phyloP scores from a whole-genome alignment of 1,139 yeast species.

The Yamadazyma buinensis region DNA sequence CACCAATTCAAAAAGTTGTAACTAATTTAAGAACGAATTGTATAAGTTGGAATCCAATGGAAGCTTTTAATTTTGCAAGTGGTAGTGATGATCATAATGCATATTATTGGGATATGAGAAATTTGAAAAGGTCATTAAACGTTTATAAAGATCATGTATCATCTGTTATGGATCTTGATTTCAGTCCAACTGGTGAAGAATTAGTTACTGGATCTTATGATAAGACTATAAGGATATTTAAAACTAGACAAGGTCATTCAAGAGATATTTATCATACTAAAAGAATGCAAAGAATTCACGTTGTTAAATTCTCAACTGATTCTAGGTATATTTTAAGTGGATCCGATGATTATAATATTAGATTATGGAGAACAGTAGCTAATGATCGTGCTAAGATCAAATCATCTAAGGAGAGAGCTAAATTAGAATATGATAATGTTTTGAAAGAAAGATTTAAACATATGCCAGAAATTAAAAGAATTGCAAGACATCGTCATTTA shows the following conservation, averaged over 20 bases:
- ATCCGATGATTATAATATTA: slow-evolving; percentile 92
- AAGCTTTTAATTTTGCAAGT: slow-evolving; percentile 88
- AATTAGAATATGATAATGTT: slow-evolving; percentile 86
- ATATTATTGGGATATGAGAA: slow-evolving; percentile 95
- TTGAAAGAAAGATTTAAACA: slow-evolving; percentile 88
- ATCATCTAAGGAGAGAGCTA: slow-evolving; percentile 74
- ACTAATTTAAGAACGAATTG: slow-evolving; percentile 82
- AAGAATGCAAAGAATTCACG: slow-evolving; percentile 93
- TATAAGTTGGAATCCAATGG: slow-evolving; percentile 96
- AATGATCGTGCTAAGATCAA: slow-evolving; percentile 79
- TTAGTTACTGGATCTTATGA: slow-evolving; percentile 95
- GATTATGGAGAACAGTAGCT: slow-evolving; percentile 89
- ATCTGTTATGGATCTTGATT: slow-evolving; percentile 92
- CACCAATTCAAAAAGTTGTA: slow-evolving; percentile 88
- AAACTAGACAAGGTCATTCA: slow-evolving; percentile 80
- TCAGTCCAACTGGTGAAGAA: slow-evolving; percentile 96
- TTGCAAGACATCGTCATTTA: slow-evolving; percentile 86
- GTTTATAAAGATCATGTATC: slow-evolving; percentile 95
- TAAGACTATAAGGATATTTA: slow-evolving; percentile 80
- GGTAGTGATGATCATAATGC: slow-evolving; percentile 95
- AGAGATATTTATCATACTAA: slow-evolving; percentile 94
- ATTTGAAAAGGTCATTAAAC: slow-evolving; percentile 71
- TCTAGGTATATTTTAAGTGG: slow-evolving; percentile 84
- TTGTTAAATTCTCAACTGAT: slow-evolving; percentile 83
- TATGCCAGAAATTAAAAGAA: slow-evolving; percentile 95